Evolutionary conservation across 1,284 basidiomycete species (phyloP).

Genomic region (Pascua sp.): DNA sequence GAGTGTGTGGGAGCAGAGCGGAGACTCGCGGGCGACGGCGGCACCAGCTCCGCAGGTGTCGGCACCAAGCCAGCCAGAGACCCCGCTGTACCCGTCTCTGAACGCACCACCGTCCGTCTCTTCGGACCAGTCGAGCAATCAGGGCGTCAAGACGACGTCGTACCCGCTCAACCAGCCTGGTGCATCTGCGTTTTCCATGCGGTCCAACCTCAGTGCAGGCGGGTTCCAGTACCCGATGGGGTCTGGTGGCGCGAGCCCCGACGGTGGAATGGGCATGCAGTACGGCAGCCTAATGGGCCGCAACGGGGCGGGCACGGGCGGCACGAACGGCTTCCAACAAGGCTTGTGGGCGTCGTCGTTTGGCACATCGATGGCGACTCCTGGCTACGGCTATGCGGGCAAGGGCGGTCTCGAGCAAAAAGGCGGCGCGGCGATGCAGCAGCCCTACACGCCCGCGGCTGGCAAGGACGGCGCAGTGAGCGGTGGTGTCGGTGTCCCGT

Average conservation of each 20-base stretch:
- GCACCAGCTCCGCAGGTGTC: constrained; percentile 5
- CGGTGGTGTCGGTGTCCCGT: background rate
- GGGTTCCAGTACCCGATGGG: constrained; percentile 1
- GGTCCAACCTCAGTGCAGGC: constrained; percentile 6
- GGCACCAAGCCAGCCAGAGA: constrained; percentile 19
- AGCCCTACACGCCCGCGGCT: constrained; percentile 9
- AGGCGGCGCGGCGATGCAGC: constrained; percentile 11
- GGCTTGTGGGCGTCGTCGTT: constrained; percentile 40
- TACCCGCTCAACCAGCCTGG: background rate
- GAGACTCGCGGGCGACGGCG: constrained; percentile 6
- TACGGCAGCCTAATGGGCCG: constrained; percentile 22
- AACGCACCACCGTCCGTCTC: constrained; percentile 30
- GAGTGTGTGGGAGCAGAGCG: constrained; percentile 35
- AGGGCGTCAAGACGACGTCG: too few relatives aligned
- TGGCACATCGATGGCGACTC: constrained; percentile 27
- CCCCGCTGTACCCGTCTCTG: constrained; percentile 41
- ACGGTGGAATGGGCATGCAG: constrained; percentile 16
- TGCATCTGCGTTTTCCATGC: background rate
- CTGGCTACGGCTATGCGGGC: constrained; percentile 22
- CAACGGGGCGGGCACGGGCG: constrained; percentile 4
- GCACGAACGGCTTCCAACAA: constrained; percentile 26
- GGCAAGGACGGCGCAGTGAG: constrained; percentile 8
- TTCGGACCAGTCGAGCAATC: constrained; percentile 1
- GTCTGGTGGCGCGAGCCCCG: constrained; percentile 16
- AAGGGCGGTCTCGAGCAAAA: constrained; percentile 13